phyloP scores from a whole-genome alignment of 345 rosid genomes.

The Conringia planisiliqua region DNA sequence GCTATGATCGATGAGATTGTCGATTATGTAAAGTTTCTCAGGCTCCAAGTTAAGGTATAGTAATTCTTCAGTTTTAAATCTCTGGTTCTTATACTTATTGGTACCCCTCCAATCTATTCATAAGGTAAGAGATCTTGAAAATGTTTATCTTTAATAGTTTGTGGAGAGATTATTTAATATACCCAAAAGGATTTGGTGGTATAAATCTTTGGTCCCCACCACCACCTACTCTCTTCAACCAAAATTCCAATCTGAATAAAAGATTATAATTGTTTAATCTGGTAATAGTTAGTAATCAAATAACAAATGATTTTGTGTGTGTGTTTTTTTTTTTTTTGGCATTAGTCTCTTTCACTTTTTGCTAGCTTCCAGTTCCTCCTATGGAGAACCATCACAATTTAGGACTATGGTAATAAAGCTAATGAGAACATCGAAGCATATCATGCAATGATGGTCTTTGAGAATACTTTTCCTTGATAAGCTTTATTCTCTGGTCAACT shows the following conservation, averaged over 20 bases:
- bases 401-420: slow-evolving; percentile 5
- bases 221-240: slow-evolving; percentile 10
- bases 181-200: slow-evolving; percentile 12
- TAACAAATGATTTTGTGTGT: slow-evolving; percentile 23
- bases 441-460: slow-evolving; percentile 9
- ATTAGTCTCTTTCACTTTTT: slow-evolving; percentile 24
- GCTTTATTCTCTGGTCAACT: slow-evolving; percentile 16
- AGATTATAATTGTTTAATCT: slow-evolving; percentile 17
- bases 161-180: slow-evolving; percentile 17
- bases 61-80: neutral
- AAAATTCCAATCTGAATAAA: slow-evolving; percentile 14
- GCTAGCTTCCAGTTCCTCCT: neutral
- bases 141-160: neutral
- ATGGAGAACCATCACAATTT: neutral
- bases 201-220: slow-evolving; percentile 35
- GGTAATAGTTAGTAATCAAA: slow-evolving; percentile 10
- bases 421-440: slow-evolving; percentile 21
- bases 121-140: neutral
- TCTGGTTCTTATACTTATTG: neutral
- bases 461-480: neutral
- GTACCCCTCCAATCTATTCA: neutral
- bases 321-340: too few species aligned
- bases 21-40: slow-evolving; percentile 96
- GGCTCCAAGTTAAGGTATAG: slow-evolving; percentile 97
- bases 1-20: slow-evolving; percentile 99